phyloP scores from a whole-genome alignment of 139 green algal genomes.

The Tetradesmus lagerheimii region DNA sequence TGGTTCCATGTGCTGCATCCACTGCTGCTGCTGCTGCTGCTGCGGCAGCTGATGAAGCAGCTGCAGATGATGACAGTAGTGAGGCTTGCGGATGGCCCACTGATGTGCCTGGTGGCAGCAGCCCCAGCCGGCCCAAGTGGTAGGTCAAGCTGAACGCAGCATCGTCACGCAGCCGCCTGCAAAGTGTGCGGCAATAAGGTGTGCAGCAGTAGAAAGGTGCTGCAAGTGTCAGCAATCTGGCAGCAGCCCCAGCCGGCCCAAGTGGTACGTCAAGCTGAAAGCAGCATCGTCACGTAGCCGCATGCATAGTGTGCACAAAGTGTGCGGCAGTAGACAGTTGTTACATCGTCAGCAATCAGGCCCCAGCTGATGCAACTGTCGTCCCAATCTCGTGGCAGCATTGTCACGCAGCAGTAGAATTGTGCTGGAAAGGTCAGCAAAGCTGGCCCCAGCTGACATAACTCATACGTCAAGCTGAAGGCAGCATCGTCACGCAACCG shows the following conservation, averaged over 20 bases:
- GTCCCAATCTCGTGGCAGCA: conserved; percentile 61
- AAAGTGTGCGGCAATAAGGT: too few species aligned
- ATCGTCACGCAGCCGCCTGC: conserved; percentile 56
- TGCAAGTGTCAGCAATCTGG: too few species aligned
- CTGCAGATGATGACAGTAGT: background rate
- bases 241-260: conserved; percentile 44
- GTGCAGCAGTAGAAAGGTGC: too few species aligned
- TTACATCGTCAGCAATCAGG: too few species aligned
- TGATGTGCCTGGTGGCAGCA: conserved; percentile 20
- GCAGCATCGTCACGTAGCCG: conserved; percentile 57
- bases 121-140: conserved; percentile 52
- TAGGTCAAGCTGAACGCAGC: conserved; percentile 67
- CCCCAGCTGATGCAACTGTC: conserved; percentile 52
- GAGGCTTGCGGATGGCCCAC: conserved; percentile 54
- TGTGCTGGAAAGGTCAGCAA: too few species aligned
- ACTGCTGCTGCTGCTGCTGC: background rate
- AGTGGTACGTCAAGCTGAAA: conserved; percentile 69
- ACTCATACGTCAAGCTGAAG: conserved; percentile 69
- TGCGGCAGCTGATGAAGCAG: background rate
- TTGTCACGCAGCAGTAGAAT: conserved; percentile 59
- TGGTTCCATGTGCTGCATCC: background rate
- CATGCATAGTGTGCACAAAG: conserved; percentile 34
- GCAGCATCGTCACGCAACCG: conserved; percentile 54
- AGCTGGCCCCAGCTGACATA: conserved; percentile 44
- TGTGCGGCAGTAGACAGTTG: too few species aligned